Evolutionary conservation across 768 basidiomycete genomes (phyloP).

Genomic region (Tylopilus vinaceipallidus): DNA sequence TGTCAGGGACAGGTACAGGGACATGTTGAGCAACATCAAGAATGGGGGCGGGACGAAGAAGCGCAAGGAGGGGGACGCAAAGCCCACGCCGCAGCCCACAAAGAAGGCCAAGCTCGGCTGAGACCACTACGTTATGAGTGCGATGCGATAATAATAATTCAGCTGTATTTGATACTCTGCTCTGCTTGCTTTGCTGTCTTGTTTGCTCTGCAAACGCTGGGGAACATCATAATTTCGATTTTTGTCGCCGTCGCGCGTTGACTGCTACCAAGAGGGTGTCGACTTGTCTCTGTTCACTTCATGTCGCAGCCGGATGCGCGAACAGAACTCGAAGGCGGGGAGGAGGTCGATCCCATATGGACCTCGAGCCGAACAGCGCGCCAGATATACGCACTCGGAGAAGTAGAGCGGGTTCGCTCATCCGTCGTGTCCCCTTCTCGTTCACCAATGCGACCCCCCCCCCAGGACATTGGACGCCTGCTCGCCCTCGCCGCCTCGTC

Average conservation of each 20-base stretch:
- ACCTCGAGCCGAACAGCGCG: slow-evolving; percentile 75
- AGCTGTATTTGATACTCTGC: slow-evolving; percentile 28
- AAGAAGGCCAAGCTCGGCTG: slow-evolving; percentile 69
- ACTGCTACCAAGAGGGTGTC: too few relatives aligned
- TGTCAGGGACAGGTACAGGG: slow-evolving; percentile 51
- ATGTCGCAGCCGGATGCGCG: slow-evolving; percentile 25
- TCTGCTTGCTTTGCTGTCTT: slow-evolving; percentile 34
- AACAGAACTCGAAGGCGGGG: slow-evolving; percentile 12
- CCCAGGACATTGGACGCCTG: slow-evolving; percentile 73
- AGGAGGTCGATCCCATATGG: slow-evolving; percentile 76
- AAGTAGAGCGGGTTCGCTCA: slow-evolving; percentile 68
- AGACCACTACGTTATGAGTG: slow-evolving; percentile 31
- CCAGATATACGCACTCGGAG: slow-evolving; percentile 76
- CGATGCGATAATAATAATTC: slow-evolving; percentile 25
- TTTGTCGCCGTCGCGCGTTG: too few relatives aligned
- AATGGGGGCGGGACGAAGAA: slow-evolving; percentile 55
- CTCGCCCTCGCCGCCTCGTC: slow-evolving; percentile 75
- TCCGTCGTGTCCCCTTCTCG: neutral
- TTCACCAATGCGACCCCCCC: neutral
- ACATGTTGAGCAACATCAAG: slow-evolving; percentile 46
- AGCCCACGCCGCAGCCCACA: slow-evolving; percentile 55
- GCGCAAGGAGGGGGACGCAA: slow-evolving; percentile 67
- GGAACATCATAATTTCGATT: neutral
- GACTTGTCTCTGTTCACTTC: too few relatives aligned
- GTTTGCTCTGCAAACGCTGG: slow-evolving; percentile 17